phyloP scores from a whole-genome alignment of 2,329 filamentous ascomycete genomes.

The Rhinocladiella similis region DNA sequence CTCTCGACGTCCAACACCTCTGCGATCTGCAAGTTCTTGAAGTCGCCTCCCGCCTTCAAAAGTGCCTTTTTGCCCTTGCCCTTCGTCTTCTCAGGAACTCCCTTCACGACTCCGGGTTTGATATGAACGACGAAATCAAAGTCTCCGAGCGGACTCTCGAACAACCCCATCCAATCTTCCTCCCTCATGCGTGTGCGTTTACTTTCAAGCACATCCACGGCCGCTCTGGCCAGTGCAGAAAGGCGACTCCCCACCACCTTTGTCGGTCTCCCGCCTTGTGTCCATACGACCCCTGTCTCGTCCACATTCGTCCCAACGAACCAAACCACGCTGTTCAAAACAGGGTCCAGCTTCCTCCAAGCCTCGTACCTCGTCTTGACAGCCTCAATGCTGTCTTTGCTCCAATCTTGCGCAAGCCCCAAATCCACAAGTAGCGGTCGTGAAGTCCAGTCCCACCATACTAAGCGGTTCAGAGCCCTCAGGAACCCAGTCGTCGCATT shows the following conservation, averaged over 20 bases:
- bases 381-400: slow-evolving; percentile 45
- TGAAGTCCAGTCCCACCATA: slow-evolving; percentile 88
- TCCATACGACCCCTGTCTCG: slow-evolving; percentile 76
- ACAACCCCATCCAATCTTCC: slow-evolving; percentile 57
- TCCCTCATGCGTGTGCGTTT: slow-evolving; percentile 54
- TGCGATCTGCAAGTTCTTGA: slow-evolving; percentile 74
- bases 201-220: slow-evolving; percentile 61
- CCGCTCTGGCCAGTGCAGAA: slow-evolving; percentile 76
- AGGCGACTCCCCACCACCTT: slow-evolving; percentile 84
- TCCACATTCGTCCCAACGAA: slow-evolving; percentile 82
- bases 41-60: slow-evolving; percentile 46
- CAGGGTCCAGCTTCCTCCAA: slow-evolving; percentile 85
- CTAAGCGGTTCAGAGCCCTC: slow-evolving; percentile 74
- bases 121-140: slow-evolving; percentile 87
- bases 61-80: not conserved
- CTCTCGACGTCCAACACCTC: slow-evolving; percentile 42
- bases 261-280: slow-evolving; percentile 65
- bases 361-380: slow-evolving; percentile 67
- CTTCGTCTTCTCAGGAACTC: slow-evolving; percentile 34
- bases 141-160: slow-evolving; percentile 70
- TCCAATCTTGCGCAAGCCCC: slow-evolving; percentile 58
- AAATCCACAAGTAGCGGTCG: slow-evolving; percentile 81
- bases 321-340: slow-evolving; percentile 78
- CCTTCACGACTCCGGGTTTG: slow-evolving; percentile 44
- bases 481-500: slow-evolving; percentile 79